Evolutionary conservation across 257 asterid species (phyloP).

Genomic region (Handroanthus guayacan): DNA sequence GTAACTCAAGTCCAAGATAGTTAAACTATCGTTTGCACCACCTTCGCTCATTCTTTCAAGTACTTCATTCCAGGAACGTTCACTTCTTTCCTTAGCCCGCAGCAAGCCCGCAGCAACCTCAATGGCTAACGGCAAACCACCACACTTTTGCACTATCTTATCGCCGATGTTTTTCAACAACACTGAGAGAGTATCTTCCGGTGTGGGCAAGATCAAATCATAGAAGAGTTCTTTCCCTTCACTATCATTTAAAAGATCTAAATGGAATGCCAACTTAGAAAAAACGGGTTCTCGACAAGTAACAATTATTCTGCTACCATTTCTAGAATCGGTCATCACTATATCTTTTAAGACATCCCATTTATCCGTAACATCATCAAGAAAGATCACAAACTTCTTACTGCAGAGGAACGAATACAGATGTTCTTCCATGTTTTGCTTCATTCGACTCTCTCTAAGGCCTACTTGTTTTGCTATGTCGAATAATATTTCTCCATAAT

Average conservation of each 20-base stretch:
- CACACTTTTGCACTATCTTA: background rate
- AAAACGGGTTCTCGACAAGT: background rate
- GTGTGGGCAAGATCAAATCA: background rate
- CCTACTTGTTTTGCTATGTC: conserved; percentile 6
- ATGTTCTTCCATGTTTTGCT: background rate
- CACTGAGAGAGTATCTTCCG: background rate
- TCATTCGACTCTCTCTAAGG: background rate
- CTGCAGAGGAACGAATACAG: background rate
- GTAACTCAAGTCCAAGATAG: conserved; percentile 2
- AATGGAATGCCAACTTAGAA: too few relatives aligned
- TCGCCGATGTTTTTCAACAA: background rate
- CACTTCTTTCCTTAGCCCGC: background rate
- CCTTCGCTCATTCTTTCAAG: background rate
- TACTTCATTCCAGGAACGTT: background rate
- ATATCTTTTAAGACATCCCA: background rate
- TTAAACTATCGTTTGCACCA: background rate
- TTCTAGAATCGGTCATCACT: background rate
- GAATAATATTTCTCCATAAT: background rate
- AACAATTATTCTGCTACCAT: conserved; percentile 1
- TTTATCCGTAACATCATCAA: background rate
- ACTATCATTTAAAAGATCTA: background rate
- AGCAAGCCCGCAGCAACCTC: background rate
- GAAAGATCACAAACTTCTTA: background rate
- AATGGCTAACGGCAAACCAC: conserved; percentile 5
- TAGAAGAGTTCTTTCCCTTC: background rate